Percentiles rank a stretch among this genome's conserved stretches.
Evolutionary conservation across 345 rosid genomes (phyloP).

Genomic region (Turnera subulata): DNA sequence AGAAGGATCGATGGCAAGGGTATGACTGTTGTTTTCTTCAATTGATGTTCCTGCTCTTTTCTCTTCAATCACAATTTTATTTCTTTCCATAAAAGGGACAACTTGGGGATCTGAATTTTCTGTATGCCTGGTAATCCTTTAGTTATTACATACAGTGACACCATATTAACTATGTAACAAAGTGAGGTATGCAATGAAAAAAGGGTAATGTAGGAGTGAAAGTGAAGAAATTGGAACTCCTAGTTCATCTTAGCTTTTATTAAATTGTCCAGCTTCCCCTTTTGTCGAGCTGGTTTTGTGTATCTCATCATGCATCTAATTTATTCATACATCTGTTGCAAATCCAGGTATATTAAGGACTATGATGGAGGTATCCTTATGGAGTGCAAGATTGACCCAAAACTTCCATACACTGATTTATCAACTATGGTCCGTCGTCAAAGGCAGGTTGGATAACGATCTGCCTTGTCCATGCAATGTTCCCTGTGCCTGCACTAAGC

Average conservation of each 20-base stretch:
- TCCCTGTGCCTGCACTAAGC: too few relatives aligned
- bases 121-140: too few relatives aligned
- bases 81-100: too few relatives aligned
- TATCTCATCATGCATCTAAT: neutral
- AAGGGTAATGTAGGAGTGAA: neutral
- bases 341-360: conserved; percentile 79
- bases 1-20: conserved; percentile 98
- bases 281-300: conserved; percentile 2
- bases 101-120: too few relatives aligned
- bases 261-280: neutral
- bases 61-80: too few relatives aligned
- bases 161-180: neutral
- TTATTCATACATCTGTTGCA: conserved; percentile 2
- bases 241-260: too few relatives aligned
- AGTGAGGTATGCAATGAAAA: neutral
- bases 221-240: neutral
- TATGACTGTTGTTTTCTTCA: conserved; percentile 16
- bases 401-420: conserved; percentile 91
- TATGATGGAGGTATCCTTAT: conserved; percentile 98
- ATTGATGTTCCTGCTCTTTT: too few relatives aligned
- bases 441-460: conserved; percentile 55
- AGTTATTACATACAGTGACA: neutral
- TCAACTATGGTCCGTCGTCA: conserved; percentile 91
- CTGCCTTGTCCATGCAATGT: neutral
- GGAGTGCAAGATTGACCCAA: conserved; percentile 98